Percentiles rank a stretch among this genome's conserved stretches.
Evolutionary conservation across 169 alveolate species (phyloP).

Genomic region (Plasmodium billcollinsi): DNA sequence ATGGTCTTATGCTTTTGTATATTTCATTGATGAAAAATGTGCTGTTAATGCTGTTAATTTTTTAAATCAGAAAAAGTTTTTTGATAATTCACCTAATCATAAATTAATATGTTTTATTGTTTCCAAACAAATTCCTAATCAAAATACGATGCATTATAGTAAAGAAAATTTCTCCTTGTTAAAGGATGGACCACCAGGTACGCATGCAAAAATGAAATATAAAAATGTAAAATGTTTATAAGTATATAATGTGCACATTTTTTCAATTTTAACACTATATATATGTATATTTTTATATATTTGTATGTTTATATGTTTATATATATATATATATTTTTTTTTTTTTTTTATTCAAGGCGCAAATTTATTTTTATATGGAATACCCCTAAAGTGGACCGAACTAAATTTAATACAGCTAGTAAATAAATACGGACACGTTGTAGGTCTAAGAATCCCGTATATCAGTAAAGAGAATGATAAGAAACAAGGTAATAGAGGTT

Average conservation of each 20-base stretch:
- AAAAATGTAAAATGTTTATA: background rate
- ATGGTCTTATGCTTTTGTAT: constrained; percentile 84
- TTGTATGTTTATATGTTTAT: background rate
- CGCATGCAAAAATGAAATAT: background rate
- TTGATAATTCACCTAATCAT: constrained; percentile 82
- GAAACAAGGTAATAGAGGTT: constrained; percentile 81
- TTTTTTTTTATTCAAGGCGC: constrained; percentile 73
- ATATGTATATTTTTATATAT: background rate
- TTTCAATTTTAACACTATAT: background rate
- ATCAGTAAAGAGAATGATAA: constrained; percentile 77
- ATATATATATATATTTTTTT: constrained; percentile 4
- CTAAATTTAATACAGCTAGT: constrained; percentile 81
- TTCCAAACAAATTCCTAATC: constrained; percentile 81
- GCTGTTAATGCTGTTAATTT: constrained; percentile 81
- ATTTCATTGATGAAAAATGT: constrained; percentile 78
- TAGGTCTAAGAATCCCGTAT: constrained; percentile 84
- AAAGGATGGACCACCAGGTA: constrained; percentile 88
- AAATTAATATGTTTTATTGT: constrained; percentile 80
- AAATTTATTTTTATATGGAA: constrained; percentile 82
- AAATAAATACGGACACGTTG: constrained; percentile 83
- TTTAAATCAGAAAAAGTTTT: constrained; percentile 78
- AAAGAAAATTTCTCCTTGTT: constrained; percentile 83
- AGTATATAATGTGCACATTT: background rate
- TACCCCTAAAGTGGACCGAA: constrained; percentile 85
- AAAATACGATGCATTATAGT: constrained; percentile 70